Evolutionary conservation across 768 basidiomycete genomes (phyloP).

Genomic region (Termitomyces sp.): DNA sequence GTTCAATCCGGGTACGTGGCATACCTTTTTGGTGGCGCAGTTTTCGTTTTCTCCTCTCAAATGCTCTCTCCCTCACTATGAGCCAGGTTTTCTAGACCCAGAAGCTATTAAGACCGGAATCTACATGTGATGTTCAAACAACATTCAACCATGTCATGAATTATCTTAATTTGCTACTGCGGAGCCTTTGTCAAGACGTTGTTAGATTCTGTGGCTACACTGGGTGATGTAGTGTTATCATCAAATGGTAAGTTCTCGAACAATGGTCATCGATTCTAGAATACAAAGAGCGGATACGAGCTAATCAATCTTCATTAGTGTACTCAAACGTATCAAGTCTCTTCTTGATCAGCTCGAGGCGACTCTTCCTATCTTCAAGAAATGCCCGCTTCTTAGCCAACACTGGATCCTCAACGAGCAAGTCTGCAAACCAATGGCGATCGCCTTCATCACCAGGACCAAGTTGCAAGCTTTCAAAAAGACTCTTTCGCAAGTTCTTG

Average conservation of each 20-base stretch:
- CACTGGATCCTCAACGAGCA: slow-evolving; percentile 36
- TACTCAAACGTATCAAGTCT: slow-evolving; percentile 21
- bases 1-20: slow-evolving; percentile 12
- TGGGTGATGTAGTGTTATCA: too few relatives aligned
- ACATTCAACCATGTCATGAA: too few relatives aligned
- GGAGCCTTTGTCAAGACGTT: too few relatives aligned
- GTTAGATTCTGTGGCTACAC: too few relatives aligned
- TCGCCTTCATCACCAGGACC: slow-evolving; percentile 10
- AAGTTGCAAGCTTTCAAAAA: slow-evolving; percentile 24
- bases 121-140: too few relatives aligned
- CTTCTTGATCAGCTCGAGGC: slow-evolving; percentile 23
- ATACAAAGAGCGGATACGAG: not conserved
- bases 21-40: slow-evolving; percentile 9
- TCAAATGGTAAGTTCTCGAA: not conserved
- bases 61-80: too few relatives aligned
- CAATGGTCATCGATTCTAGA: not conserved
- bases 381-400: slow-evolving; percentile 23
- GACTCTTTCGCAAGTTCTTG: slow-evolving; percentile 23
- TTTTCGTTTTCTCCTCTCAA: not conserved
- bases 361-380: slow-evolving; percentile 18
- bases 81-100: too few relatives aligned
- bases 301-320: not conserved
- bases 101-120: too few relatives aligned
- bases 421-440: slow-evolving; percentile 14
- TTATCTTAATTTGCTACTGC: too few relatives aligned